Evolutionary conservation across 2,329 filamentous ascomycete species (phyloP).

Genomic region (Fusarium tjaetaba): DNA sequence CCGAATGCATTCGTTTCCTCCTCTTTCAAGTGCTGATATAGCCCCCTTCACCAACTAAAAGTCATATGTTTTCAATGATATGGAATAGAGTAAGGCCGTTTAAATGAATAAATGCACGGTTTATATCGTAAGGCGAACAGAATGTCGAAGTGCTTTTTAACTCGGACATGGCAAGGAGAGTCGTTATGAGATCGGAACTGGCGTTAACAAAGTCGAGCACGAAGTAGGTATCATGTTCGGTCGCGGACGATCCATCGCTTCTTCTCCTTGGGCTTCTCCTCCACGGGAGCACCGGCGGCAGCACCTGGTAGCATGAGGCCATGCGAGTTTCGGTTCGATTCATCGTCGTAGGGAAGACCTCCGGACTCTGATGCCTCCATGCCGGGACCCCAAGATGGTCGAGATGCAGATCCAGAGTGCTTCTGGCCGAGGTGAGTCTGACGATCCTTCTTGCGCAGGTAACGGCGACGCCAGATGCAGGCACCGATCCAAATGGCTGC

Average conservation of each 20-base stretch:
- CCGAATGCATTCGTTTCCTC: neutral
- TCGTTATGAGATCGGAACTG: conserved; percentile 18
- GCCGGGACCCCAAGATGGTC: conserved; percentile 51
- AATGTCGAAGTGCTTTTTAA: conserved; percentile 11
- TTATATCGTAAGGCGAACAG: conserved; percentile 34
- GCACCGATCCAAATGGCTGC: conserved; percentile 72
- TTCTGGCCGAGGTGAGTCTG: conserved; percentile 52
- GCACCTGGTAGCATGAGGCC: conserved; percentile 38
- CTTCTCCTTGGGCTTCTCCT: conserved; percentile 52
- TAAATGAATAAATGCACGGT: conserved; percentile 27
- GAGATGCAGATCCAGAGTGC: conserved; percentile 51
- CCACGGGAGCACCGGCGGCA: conserved; percentile 16
- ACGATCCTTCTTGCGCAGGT: conserved; percentile 75
- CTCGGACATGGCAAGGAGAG: conserved; percentile 20
- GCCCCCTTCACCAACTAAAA: neutral
- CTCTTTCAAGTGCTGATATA: neutral
- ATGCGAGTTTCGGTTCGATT: conserved; percentile 42
- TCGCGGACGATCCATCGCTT: conserved; percentile 59
- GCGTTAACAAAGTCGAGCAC: neutral
- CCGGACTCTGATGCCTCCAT: conserved; percentile 38
- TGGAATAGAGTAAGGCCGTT: conserved; percentile 35
- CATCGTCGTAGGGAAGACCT: conserved; percentile 45
- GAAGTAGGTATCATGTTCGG: conserved; percentile 51
- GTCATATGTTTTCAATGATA: conserved; percentile 24
- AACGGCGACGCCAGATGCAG: conserved; percentile 77